Conservation (phyloP, 352 stramenopile genomes). For the Aphanomyces stellatus region DNA sequence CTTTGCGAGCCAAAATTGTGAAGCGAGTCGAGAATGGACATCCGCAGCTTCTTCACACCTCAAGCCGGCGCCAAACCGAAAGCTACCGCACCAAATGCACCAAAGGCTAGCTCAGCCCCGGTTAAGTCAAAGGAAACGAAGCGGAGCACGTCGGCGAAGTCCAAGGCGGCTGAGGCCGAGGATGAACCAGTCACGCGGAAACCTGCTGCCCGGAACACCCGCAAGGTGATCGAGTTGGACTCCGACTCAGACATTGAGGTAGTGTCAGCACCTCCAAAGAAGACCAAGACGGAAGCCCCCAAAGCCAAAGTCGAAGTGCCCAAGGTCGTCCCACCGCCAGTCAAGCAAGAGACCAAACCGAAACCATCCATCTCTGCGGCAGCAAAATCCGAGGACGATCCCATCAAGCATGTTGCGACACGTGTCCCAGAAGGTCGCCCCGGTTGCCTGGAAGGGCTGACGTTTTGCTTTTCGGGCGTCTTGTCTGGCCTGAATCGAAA, state of each 20-base stretch:
- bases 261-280: constrained; percentile 6
- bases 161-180: not conserved
- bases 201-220: not conserved
- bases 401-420: not conserved
- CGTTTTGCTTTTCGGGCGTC: constrained; percentile 70
- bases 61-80: constrained; percentile 22
- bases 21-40: constrained; percentile 48
- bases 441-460: constrained; percentile 64
- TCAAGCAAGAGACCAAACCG: not conserved
- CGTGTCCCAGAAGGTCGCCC: constrained; percentile 20
- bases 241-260: constrained; percentile 13
- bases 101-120: not conserved
- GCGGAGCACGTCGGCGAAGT: too few species aligned
- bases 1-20: constrained; percentile 2
- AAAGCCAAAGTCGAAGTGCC: constrained; percentile 6
- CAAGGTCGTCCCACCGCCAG: not conserved
- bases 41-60: constrained; percentile 76
- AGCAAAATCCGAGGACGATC: not conserved
- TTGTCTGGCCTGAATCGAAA: constrained; percentile 48
- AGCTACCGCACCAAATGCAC: not conserved
- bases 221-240: constrained; percentile 18
- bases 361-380: not conserved
- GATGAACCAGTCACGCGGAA: not conserved
- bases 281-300: constrained; percentile 7
- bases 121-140: not conserved